Conservation (phyloP, 768 basidiomycete genomes). For the Dendrothele bispora region DNA sequence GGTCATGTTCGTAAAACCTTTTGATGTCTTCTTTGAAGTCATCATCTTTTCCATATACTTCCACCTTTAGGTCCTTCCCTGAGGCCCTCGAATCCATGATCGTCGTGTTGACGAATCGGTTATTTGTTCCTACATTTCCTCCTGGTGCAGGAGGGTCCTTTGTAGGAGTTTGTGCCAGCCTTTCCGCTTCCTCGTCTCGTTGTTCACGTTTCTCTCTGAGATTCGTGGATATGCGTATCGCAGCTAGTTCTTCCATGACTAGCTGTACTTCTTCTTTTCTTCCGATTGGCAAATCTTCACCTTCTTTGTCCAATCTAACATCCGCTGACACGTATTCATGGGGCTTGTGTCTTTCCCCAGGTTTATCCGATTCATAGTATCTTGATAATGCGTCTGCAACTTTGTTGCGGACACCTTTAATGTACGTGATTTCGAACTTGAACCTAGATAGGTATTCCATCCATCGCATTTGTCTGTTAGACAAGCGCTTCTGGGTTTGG, state of each 20-base stretch:
- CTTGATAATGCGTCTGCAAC: neutral
- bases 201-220: neutral
- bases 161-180: neutral
- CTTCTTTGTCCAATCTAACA: neutral
- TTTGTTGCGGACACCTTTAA: neutral
- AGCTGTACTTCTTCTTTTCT: neutral
- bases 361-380: neutral
- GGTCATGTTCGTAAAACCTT: neutral
- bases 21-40: neutral
- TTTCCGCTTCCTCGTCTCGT: neutral
- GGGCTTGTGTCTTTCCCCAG: neutral
- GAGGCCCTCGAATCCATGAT: neutral
- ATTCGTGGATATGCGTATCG: too few relatives aligned
- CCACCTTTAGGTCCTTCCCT: neutral
- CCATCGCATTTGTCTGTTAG: too few relatives aligned
- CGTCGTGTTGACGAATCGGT: neutral
- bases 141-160: too few relatives aligned
- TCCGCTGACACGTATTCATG: neutral
- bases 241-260: neutral
- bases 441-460: too few relatives aligned
- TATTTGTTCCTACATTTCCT: too few relatives aligned
- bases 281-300: neutral
- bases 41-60: neutral
- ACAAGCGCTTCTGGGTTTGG: slow-evolving; percentile 3
- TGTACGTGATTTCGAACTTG: slow-evolving; percentile 14